Evolutionary conservation across 208 protist genomes (phyloP).

Genomic region (Polymyxa betae): DNA sequence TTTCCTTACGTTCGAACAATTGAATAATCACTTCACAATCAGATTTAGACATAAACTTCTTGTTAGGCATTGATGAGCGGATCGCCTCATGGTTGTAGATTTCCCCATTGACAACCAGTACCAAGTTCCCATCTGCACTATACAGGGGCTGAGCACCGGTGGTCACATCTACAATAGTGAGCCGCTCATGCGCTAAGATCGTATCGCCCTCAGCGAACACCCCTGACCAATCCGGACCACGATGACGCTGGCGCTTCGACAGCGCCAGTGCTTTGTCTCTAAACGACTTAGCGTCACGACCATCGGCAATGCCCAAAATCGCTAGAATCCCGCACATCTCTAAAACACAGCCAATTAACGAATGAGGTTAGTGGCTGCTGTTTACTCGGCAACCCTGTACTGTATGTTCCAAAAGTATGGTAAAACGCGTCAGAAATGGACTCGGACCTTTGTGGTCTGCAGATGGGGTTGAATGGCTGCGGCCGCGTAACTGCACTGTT

Average conservation of each 20-base stretch:
- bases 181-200: slow-evolving; percentile 60
- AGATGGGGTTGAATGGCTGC: no score
- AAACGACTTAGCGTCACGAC: neutral
- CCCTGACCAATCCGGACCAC: slow-evolving; percentile 65
- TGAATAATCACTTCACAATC: slow-evolving; percentile 81
- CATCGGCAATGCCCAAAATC: neutral
- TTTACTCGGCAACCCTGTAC: no score
- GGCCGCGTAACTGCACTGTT: no score
- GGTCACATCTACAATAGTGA: slow-evolving; percentile 65
- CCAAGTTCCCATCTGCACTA: slow-evolving; percentile 65
- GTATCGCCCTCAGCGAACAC: slow-evolving; percentile 53
- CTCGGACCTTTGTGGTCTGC: no score
- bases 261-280: slow-evolving; percentile 25
- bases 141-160: slow-evolving; percentile 66
- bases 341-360: neutral
- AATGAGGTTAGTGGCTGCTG: no score
- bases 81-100: slow-evolving; percentile 85
- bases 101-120: slow-evolving; percentile 82
- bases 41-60: slow-evolving; percentile 74
- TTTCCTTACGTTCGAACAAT: neutral
- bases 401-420: no score
- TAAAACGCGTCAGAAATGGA: no score
- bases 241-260: slow-evolving; percentile 58
- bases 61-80: slow-evolving; percentile 61
- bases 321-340: slow-evolving; percentile 44